These are phyloP conservation scores for Rhizoctonia solani DNA, from an alignment of 1,284 basidiomycete genomes.

Conservation along the genomic window DNA sequence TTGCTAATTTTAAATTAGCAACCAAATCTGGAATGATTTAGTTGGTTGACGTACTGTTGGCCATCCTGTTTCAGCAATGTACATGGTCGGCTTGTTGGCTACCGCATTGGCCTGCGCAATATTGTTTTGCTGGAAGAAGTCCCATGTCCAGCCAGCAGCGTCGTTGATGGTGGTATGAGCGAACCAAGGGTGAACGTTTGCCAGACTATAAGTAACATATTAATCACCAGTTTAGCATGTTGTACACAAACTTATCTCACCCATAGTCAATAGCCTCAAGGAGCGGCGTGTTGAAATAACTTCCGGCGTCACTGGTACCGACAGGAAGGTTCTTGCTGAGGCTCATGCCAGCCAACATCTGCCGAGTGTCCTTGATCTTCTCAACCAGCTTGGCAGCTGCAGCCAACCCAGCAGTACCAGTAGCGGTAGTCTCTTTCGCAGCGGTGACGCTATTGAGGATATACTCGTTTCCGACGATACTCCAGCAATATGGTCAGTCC, in stretches of 20 bases:
- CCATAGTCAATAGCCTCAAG: slow-evolving; percentile 75
- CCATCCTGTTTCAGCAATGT: slow-evolving; percentile 94
- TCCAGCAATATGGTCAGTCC: slow-evolving; percentile 76
- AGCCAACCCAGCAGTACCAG: slow-evolving; percentile 56
- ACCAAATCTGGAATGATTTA: background rate
- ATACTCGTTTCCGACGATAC: slow-evolving; percentile 59
- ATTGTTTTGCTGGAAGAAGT: slow-evolving; percentile 63
- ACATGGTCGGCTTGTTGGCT: slow-evolving; percentile 75
- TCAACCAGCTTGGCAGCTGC: slow-evolving; percentile 56
- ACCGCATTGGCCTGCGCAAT: slow-evolving; percentile 54
- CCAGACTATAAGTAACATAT: slow-evolving; percentile 45
- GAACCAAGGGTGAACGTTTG: slow-evolving; percentile 79
- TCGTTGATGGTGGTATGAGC: slow-evolving; percentile 67
- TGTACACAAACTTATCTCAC: slow-evolving; percentile 48
- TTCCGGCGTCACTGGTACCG: slow-evolving; percentile 90
- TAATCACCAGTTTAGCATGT: background rate
- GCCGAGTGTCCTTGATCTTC: slow-evolving; percentile 68
- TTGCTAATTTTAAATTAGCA: slow-evolving; percentile 51
- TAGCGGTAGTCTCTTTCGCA: slow-evolving; percentile 46
- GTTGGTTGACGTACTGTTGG: slow-evolving; percentile 60
- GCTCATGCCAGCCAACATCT: slow-evolving; percentile 56
- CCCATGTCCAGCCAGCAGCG: slow-evolving; percentile 69
- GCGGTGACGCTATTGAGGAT: slow-evolving; percentile 38
- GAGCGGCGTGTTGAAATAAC: slow-evolving; percentile 76
- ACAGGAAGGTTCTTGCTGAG: slow-evolving; percentile 62